Base-by-base conservation (phyloP, 352 stramenopile genomes). In the Globisporangium iwayamae region DNA sequence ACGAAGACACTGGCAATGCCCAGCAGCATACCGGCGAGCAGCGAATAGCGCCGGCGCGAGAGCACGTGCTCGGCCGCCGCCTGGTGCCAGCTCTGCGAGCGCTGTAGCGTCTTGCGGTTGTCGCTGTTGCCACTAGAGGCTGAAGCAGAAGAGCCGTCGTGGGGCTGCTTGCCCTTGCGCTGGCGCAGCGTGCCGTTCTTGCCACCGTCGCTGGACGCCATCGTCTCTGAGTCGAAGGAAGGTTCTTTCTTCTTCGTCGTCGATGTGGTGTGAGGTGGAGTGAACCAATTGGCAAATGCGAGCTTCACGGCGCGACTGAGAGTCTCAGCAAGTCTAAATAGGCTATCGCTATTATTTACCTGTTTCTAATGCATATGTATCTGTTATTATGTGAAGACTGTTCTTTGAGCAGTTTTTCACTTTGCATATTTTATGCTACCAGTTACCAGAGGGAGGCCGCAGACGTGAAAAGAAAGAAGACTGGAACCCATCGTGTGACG, bases 31-130 rank as follows among this genome's bases (percentile, higher is more conserved):
- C 83, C 83, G 2, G 70, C 63, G 34, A 92, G 62, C 51, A 92
- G 70, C n/a, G 76, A 87, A 72, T 90, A 92, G 64, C 85, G 85
- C 56, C 78, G 76, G n/a, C 81, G 85, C 62, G 59, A 77, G 48
- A 77, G 70, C 66, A 92, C 68, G 62, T 92, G 83, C 25, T 75
- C 68, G 16, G 74, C 67, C n/a, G 79, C 83, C 7, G 72, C 66
- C 1, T 36, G 56, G 62, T 86, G 79, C 83, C 83, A 92, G 52
- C 78, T 89, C 59, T 81, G 52, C n/a, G 69, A 75, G 38, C 74
- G 78, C 56, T 57, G 41, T 7, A 90, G 72, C 25, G 38, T 61
- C 36, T 47, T 52, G 1, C 4, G 25, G 25, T 32, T 36, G 18
- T 0, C 14, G 9, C 13, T 41, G 4, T 28, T 5, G 10, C 4